phyloP scores from a whole-genome alignment of 805 yeast species.

The Scheffersomyces ergatensis region DNA sequence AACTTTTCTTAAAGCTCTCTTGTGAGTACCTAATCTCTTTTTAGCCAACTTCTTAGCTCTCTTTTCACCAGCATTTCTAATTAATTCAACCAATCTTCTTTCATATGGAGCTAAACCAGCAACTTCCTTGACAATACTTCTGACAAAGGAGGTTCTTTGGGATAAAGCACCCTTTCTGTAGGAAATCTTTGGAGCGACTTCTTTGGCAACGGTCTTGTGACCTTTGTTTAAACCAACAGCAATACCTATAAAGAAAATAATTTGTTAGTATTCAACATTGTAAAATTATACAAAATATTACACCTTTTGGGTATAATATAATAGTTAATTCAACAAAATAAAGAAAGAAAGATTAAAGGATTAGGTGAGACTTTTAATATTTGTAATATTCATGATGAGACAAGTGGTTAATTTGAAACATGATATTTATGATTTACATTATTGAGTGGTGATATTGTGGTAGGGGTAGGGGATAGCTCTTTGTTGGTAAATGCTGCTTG shows the following conservation, averaged over 20 bases:
- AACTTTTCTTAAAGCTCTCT: conserved; percentile 99
- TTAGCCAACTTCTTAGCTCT: conserved; percentile 99
- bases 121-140: conserved; percentile 94
- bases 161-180: conserved; percentile 96
- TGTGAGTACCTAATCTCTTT: conserved; percentile 99
- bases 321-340: no score
- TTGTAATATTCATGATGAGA: no score
- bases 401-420: no score
- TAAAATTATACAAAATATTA: no score
- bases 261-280: neutral
- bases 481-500: no score
- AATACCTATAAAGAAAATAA: conserved; percentile 53
- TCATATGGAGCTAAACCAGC: conserved; percentile 99
- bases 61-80: conserved; percentile 99
- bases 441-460: no score
- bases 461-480: no score
- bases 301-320: no score
- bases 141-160: conserved; percentile 94
- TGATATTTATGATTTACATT: no score
- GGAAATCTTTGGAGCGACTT: conserved; percentile 67
- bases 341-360: no score
- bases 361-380: no score
- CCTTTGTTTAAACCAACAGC: conserved; percentile 99
- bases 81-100: conserved; percentile 98
- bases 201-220: conserved; percentile 90